Evolutionary conservation across 2,329 filamentous ascomycete species (phyloP).

Genomic region (Aureobasidium sp.): DNA sequence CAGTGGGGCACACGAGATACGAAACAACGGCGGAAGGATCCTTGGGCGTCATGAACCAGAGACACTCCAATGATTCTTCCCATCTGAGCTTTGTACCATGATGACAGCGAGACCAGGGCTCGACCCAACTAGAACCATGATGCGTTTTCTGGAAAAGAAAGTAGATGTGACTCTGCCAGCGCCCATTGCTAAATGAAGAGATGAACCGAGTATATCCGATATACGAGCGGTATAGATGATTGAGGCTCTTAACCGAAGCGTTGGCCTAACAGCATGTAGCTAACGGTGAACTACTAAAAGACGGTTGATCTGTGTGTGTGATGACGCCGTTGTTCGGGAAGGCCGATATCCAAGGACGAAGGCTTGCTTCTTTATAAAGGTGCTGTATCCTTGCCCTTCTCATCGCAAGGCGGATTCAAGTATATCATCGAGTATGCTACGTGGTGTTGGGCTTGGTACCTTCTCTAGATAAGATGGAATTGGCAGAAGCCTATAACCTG

Average conservation of each 20-base stretch:
- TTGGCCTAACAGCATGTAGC: neutral
- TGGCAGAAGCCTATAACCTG: neutral
- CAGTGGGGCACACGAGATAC: neutral
- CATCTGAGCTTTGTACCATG: too few relatives aligned
- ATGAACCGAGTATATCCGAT: neutral
- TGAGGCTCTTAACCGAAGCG: neutral
- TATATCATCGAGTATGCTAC: neutral
- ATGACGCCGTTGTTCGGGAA: neutral
- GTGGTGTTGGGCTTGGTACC: too few relatives aligned
- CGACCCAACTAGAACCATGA: neutral
- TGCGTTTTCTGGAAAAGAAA: slow-evolving; percentile 1
- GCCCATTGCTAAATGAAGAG: neutral
- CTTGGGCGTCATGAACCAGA: neutral
- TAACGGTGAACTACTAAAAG: neutral
- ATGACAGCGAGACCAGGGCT: neutral
- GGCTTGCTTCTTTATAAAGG: neutral
- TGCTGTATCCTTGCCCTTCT: neutral
- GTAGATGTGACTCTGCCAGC: neutral
- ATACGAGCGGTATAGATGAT: neutral
- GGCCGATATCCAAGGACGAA: neutral
- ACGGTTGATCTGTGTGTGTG: neutral
- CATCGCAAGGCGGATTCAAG: neutral
- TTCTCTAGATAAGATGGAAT: neutral
- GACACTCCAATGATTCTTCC: neutral
- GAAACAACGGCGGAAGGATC: slow-evolving; percentile 2